phyloP scores from a whole-genome alignment of 2,329 filamentous ascomycete species.

The Sporothrix luriei region DNA sequence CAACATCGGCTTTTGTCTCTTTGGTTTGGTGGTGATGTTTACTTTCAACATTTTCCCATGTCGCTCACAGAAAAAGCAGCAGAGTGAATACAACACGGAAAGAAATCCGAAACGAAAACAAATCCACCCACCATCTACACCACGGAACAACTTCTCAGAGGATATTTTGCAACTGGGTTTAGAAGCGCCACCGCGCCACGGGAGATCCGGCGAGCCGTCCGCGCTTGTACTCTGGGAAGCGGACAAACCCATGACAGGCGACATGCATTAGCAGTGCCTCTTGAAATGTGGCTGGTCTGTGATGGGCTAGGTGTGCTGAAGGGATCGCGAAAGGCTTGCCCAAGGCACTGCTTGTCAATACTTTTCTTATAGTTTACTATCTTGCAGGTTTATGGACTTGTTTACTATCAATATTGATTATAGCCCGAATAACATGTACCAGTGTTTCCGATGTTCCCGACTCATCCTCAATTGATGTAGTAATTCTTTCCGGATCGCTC shows the following conservation, averaged over 20 bases:
- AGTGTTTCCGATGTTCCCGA: too few relatives aligned
- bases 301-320: background rate
- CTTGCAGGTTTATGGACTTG: too few relatives aligned
- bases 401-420: too few relatives aligned
- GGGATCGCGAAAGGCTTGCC: background rate
- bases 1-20: background rate
- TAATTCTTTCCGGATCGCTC: too few relatives aligned
- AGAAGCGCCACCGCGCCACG: conserved; percentile 4
- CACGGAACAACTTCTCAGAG: background rate
- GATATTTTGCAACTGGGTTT: background rate
- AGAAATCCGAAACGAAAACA: background rate
- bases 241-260: background rate
- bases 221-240: background rate
- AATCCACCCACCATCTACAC: background rate
- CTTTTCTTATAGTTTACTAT: too few relatives aligned
- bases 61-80: background rate
- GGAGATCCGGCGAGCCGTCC: too few relatives aligned
- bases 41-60: background rate
- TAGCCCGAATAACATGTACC: too few relatives aligned
- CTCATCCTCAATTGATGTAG: too few relatives aligned
- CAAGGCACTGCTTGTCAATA: too few relatives aligned
- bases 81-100: too few relatives aligned
- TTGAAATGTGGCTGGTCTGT: background rate
- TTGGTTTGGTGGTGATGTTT: background rate
- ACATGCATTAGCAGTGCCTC: background rate